phyloP scores from a whole-genome alignment of 2,329 filamentous ascomycete species.

The Sclerotinia borealis region DNA sequence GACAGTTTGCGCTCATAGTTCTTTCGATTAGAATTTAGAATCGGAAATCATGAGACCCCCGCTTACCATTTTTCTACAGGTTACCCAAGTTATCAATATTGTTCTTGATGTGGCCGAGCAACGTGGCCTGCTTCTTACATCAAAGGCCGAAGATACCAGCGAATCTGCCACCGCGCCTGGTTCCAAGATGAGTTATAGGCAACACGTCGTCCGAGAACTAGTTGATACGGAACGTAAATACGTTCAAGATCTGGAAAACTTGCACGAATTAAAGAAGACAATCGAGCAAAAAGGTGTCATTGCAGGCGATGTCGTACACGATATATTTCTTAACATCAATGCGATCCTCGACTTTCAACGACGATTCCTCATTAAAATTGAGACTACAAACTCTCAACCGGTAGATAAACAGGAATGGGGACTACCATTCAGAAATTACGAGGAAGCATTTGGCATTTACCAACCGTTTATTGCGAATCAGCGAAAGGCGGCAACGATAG shows the following conservation, averaged over 20 bases:
- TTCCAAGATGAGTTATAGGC: slow-evolving; percentile 65
- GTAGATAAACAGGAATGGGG: slow-evolving; percentile 83
- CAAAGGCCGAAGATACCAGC: slow-evolving; percentile 46
- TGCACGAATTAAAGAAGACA: slow-evolving; percentile 86
- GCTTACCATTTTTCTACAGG: slow-evolving; percentile 41
- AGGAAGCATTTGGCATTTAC: slow-evolving; percentile 86
- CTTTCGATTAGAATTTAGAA: background rate
- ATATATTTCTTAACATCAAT: slow-evolving; percentile 96
- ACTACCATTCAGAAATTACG: slow-evolving; percentile 77
- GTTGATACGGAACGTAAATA: slow-evolving; percentile 96
- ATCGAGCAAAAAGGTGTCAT: slow-evolving; percentile 83
- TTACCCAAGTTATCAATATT: slow-evolving; percentile 85
- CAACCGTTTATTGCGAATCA: slow-evolving; percentile 97
- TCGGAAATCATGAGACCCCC: background rate
- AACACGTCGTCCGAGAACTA: slow-evolving; percentile 86
- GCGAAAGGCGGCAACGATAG: slow-evolving; percentile 80
- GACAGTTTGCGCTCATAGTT: background rate
- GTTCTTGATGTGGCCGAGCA: slow-evolving; percentile 82
- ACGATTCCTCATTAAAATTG: slow-evolving; percentile 88
- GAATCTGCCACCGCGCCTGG: slow-evolving; percentile 43
- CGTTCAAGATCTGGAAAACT: slow-evolving; percentile 89
- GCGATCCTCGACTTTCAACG: slow-evolving; percentile 92
- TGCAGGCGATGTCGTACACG: slow-evolving; percentile 82
- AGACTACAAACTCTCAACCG: slow-evolving; percentile 85
- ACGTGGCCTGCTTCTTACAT: slow-evolving; percentile 64